Conservation (phyloP, 2,329 filamentous ascomycete genomes). For the Ophiostoma angusticollis region DNA sequence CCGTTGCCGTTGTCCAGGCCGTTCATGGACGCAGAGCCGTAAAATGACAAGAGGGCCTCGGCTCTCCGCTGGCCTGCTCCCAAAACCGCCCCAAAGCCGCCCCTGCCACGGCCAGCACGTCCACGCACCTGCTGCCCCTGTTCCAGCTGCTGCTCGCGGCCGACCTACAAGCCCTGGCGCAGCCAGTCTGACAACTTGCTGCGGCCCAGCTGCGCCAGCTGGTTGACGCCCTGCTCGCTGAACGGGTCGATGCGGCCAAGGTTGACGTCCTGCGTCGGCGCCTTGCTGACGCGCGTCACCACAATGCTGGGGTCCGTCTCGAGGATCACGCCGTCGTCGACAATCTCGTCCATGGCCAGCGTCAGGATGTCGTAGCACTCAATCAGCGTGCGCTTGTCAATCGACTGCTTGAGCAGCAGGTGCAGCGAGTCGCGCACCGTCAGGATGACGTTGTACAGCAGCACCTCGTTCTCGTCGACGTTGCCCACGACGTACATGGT, state of each 20-base stretch:
- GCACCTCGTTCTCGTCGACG: slow-evolving; percentile 89
- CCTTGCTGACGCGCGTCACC: slow-evolving; percentile 80
- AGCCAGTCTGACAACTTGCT: slow-evolving; percentile 82
- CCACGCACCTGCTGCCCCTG: too few species aligned
- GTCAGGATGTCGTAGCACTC: slow-evolving; percentile 98
- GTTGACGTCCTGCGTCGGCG: slow-evolving; percentile 80
- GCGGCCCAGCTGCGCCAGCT: slow-evolving; percentile 87
- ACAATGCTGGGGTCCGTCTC: slow-evolving; percentile 95
- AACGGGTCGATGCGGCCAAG: slow-evolving; percentile 82
- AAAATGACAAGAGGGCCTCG: too few species aligned
- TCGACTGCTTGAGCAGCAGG: slow-evolving; percentile 90
- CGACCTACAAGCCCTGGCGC: slow-evolving; percentile 59
- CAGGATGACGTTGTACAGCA: slow-evolving; percentile 88
- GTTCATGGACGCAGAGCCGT: too few species aligned
- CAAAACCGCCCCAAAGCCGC: too few species aligned
- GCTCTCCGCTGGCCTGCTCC: too few species aligned
- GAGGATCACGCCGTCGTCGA: slow-evolving; percentile 90
- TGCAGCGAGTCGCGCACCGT: slow-evolving; percentile 83
- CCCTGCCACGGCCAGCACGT: too few species aligned
- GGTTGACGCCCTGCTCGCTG: slow-evolving; percentile 89
- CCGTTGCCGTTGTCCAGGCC: too few species aligned
- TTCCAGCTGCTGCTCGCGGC: slow-evolving; percentile 4
- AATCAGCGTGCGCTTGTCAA: slow-evolving; percentile 93
- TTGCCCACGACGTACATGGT: slow-evolving; percentile 87
- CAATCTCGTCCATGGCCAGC: slow-evolving; percentile 86